Evolutionary conservation across 2,329 filamentous ascomycete genomes (phyloP).

Genomic region (Trichoderma polysporum): DNA sequence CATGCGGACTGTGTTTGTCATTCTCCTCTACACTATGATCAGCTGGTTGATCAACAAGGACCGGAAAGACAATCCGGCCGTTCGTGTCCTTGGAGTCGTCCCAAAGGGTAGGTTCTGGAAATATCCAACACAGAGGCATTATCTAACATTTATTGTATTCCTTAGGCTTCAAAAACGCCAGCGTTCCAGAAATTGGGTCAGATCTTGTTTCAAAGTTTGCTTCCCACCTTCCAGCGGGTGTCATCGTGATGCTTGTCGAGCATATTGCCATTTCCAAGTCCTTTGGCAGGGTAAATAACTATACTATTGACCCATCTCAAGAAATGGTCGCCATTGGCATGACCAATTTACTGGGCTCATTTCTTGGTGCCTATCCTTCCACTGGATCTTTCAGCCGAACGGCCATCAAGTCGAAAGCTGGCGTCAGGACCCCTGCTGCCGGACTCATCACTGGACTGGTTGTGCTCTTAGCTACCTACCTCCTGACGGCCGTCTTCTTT

Average conservation of each 20-base stretch:
- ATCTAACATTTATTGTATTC: slow-evolving; percentile 5
- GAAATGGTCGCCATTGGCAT: slow-evolving; percentile 94
- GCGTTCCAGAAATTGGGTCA: slow-evolving; percentile 66
- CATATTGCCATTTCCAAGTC: slow-evolving; percentile 98
- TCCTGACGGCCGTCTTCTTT: slow-evolving; percentile 83
- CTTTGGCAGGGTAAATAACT: slow-evolving; percentile 94
- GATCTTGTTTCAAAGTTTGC: slow-evolving; percentile 68
- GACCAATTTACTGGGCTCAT: slow-evolving; percentile 84
- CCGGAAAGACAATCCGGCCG: slow-evolving; percentile 60
- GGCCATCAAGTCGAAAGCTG: slow-evolving; percentile 95
- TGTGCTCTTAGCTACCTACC: slow-evolving; percentile 87
- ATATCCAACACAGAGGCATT: neutral
- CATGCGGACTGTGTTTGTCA: slow-evolving; percentile 85
- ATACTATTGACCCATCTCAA: slow-evolving; percentile 91
- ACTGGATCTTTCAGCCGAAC: slow-evolving; percentile 96
- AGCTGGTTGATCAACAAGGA: slow-evolving; percentile 81
- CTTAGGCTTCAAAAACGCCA: slow-evolving; percentile 75
- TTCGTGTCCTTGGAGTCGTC: slow-evolving; percentile 73
- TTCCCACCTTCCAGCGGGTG: slow-evolving; percentile 73
- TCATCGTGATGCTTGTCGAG: slow-evolving; percentile 95
- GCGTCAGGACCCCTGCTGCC: slow-evolving; percentile 85
- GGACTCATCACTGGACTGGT: slow-evolving; percentile 84
- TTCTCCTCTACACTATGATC: slow-evolving; percentile 87
- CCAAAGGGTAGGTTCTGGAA: slow-evolving; percentile 58
- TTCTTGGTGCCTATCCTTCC: slow-evolving; percentile 86